Conservation (phyloP, 108 stramenopile species). For the Skeletonema potamos region DNA sequence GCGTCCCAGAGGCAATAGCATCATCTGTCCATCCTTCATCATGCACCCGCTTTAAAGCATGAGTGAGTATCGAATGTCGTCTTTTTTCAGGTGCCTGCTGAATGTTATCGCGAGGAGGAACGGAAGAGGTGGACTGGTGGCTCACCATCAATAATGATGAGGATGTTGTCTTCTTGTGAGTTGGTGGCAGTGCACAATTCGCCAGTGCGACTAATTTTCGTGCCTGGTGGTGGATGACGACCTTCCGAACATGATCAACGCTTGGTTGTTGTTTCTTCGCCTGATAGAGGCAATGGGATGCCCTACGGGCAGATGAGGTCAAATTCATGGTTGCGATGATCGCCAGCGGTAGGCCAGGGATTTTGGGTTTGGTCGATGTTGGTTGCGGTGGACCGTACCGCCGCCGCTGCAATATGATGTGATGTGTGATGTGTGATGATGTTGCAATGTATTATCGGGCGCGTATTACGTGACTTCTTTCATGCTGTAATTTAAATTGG, state of each 20-base stretch:
- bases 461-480: too few species aligned
- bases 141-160: not conserved
- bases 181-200: not conserved
- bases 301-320: not conserved
- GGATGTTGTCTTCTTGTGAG: not conserved
- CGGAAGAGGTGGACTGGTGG: not conserved
- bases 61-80: constrained; percentile 30
- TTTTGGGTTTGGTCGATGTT: too few species aligned
- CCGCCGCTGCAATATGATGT: too few species aligned
- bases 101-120: not conserved
- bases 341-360: too few species aligned
- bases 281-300: not conserved
- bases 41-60: constrained; percentile 63
- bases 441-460: too few species aligned
- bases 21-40: constrained; percentile 84
- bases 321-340: not conserved
- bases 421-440: not conserved
- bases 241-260: not conserved
- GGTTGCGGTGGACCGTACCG: too few species aligned
- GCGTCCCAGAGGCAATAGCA: constrained; percentile 55
- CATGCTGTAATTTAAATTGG: too few species aligned
- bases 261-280: not conserved
- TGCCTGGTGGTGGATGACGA: not conserved
- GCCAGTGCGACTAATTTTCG: not conserved
- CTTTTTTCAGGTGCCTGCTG: constrained; percentile 1